Percentiles rank a stretch among this genome's conserved stretches.
Conservation (phyloP, 257 asterid species). For the Solanum appendiculatum region DNA sequence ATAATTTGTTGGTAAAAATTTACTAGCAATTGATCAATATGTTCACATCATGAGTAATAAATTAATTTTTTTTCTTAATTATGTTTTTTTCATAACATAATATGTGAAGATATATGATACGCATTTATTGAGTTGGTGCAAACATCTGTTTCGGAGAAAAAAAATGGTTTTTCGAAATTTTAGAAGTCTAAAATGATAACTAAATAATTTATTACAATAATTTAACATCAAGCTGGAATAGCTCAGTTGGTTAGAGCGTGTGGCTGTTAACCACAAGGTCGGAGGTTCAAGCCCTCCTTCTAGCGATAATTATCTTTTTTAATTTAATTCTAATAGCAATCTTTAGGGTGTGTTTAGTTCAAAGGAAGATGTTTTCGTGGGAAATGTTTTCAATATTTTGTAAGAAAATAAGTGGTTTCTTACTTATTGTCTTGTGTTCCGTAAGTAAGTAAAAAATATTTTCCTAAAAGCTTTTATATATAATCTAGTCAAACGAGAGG, state of each 20-base stretch:
- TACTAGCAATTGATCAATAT: neutral
- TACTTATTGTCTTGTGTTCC: too few species aligned
- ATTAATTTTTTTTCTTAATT: neutral
- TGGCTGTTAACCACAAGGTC: slow-evolving; percentile 99
- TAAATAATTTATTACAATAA: too few species aligned
- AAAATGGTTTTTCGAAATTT: too few species aligned
- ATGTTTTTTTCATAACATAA: neutral
- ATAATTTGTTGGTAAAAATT: neutral
- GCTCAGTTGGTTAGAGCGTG: slow-evolving; percentile 99
- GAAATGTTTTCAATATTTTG: too few species aligned
- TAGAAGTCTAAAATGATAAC: neutral
- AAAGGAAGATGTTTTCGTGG: too few species aligned
- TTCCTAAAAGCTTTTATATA: too few species aligned
- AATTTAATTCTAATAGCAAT: neutral
- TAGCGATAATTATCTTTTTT: slow-evolving; percentile 12
- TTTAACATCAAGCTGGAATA: slow-evolving; percentile 60
- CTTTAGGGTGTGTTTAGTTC: neutral
- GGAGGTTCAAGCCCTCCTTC: slow-evolving; percentile 83
- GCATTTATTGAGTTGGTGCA: neutral
- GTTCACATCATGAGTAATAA: neutral
- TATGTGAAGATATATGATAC: neutral
- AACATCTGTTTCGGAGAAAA: neutral
- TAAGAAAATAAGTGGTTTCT: too few species aligned
- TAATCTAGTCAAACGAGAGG: too few species aligned
- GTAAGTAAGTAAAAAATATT: too few species aligned